Evolutionary conservation across 2,329 filamentous ascomycete species (phyloP).

Genomic region (Alternaria angustiovoidea): DNA sequence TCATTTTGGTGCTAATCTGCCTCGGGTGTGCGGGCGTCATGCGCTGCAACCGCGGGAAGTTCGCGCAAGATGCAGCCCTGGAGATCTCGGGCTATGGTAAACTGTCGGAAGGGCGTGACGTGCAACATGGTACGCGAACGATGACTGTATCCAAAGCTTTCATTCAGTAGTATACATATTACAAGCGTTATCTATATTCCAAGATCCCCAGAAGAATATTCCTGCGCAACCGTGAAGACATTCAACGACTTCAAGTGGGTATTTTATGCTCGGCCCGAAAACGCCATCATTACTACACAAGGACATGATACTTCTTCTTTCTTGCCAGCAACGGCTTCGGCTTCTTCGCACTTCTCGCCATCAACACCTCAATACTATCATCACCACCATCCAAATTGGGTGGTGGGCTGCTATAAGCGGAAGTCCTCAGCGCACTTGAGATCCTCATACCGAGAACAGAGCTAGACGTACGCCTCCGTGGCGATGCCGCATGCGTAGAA

Average conservation of each 20-base stretch:
- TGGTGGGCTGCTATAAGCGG: not conserved
- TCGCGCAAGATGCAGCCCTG: slow-evolving; percentile 1
- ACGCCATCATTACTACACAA: slow-evolving; percentile 17
- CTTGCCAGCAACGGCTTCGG: slow-evolving; percentile 5
- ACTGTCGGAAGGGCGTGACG: not conserved
- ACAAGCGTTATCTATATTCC: not conserved
- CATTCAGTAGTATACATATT: not conserved
- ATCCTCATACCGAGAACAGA: slow-evolving; percentile 3
- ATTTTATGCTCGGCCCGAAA: slow-evolving; percentile 6
- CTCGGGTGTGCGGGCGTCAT: slow-evolving; percentile 35
- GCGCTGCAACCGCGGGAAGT: slow-evolving; percentile 12
- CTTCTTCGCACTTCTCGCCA: not conserved
- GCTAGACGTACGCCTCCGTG: not conserved
- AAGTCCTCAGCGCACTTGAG: not conserved
- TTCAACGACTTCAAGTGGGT: not conserved
- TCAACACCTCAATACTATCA: not conserved
- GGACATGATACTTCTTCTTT: slow-evolving; percentile 14
- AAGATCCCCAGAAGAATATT: not conserved
- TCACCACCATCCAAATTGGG: not conserved
- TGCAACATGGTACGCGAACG: not conserved
- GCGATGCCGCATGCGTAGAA: not conserved
- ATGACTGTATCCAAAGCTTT: not conserved
- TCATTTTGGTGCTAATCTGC: slow-evolving; percentile 14
- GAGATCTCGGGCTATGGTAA: not conserved
- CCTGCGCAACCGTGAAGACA: not conserved